Evolutionary conservation across 2,329 filamentous ascomycete species (phyloP), one percentile per base, ranked within the genome.

Genomic region (Epichloe uncinata): DNA sequence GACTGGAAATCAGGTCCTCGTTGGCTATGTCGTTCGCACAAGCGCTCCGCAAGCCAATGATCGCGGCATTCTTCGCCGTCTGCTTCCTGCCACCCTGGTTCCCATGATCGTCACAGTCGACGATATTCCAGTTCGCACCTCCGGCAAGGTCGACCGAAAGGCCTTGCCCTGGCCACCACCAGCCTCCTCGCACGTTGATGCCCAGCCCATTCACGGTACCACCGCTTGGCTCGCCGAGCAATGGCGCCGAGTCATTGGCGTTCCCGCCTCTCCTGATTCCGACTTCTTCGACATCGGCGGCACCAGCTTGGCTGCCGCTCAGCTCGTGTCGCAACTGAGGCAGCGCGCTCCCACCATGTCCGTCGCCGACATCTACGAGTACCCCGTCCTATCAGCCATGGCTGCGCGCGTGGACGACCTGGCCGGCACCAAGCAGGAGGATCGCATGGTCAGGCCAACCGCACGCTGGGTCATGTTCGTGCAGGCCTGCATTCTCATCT

Each of bases 221-320:
- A 53, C 51, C 22, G 54, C 50, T 5, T 57, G 56, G 56, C 51
- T 57, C 18, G 51, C 53, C 22, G 51, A 53, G 35, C 53, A 56
- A 36, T 57, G 56, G 56, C 54, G 56, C 13, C 50, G 50, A 4
- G 52, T 58, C 2, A 50, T 58, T 13, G 56, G 56, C 11, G 47
- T 55, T 7, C 46, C 53, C 2, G 44, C 52, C 0, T n/a, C 50
- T 12, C 45, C 48, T 11, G 51, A 54, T 3, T 42, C 51, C 36
- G 45, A 57, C 49, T 58, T 57, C 43, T 57, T 56, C 44, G 54
- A 58, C 30, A 51, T 58, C 11, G 56, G 56, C 15, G 56, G 56
- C 20, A 57, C 54, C 35, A 58, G 56, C 42, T 41, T 58, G 26
- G 56, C 52, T 6, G 56, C 55, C 2, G 56, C 56, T 11, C 56